phyloP scores from a whole-genome alignment of 2,329 filamentous ascomycete genomes.

The Cercospora sp. region DNA sequence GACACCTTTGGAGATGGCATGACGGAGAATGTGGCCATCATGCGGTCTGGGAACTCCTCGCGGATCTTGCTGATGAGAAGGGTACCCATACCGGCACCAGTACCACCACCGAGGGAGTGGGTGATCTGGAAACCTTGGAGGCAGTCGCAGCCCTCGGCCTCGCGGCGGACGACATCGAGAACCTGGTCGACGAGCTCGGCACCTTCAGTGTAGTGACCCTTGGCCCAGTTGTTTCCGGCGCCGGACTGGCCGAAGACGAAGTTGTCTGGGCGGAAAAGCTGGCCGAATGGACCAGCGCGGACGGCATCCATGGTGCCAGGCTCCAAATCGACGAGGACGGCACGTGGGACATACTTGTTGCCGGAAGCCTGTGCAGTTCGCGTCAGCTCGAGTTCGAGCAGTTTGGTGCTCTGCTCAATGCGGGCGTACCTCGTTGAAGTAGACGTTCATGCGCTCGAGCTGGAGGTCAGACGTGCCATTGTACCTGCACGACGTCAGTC shows the following conservation, averaged over 20 bases:
- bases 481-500: slow-evolving; percentile 63
- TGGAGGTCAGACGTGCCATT: slow-evolving; percentile 98
- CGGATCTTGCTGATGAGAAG: slow-evolving; percentile 99
- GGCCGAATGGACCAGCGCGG: slow-evolving; percentile 94
- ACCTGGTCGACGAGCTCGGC: slow-evolving; percentile 98
- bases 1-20: slow-evolving; percentile 99
- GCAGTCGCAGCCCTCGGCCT: slow-evolving; percentile 98
- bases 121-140: slow-evolving; percentile 99
- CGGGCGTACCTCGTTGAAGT: slow-evolving; percentile 82
- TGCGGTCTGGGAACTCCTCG: slow-evolving; percentile 99
- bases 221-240: slow-evolving; percentile 99
- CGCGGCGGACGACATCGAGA: slow-evolving; percentile 95
- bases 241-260: slow-evolving; percentile 99
- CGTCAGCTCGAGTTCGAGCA: slow-evolving; percentile 35
- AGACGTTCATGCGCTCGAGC: slow-evolving; percentile 99
- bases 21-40: slow-evolving; percentile 99
- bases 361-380: slow-evolving; percentile 69
- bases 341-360: slow-evolving; percentile 99
- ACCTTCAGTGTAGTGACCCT: slow-evolving; percentile 99
- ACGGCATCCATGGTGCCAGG: slow-evolving; percentile 99
- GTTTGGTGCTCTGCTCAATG: neutral
- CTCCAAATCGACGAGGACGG: slow-evolving; percentile 98
- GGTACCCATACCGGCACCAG: slow-evolving; percentile 99
- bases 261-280: slow-evolving; percentile 99
- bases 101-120: slow-evolving; percentile 99